phyloP scores from a whole-genome alignment of 192 early-diverging fungal genomes.

The Entomortierella chlamydospora region DNA sequence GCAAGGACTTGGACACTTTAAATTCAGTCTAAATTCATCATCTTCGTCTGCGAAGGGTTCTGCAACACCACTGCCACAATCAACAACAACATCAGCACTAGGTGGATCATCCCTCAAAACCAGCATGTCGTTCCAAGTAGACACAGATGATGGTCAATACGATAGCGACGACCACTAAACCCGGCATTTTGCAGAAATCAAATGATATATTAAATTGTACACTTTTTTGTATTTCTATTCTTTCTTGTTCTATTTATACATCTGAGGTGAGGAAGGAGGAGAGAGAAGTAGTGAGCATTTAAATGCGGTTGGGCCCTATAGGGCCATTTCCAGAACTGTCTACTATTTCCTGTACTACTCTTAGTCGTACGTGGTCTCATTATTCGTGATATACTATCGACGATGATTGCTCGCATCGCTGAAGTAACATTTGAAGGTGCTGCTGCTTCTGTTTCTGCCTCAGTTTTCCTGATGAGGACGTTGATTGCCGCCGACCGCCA shows the following conservation, averaged over 20 bases:
- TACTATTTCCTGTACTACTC: no score
- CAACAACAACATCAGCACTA: background rate
- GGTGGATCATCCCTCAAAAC: constrained; percentile 16
- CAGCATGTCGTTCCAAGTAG: background rate
- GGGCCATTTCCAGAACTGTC: no score
- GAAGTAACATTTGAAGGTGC: constrained; percentile 4
- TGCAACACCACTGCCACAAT: background rate
- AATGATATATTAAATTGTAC: constrained; percentile 2
- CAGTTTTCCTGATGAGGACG: constrained; percentile 1
- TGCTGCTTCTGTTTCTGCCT: constrained; percentile 26
- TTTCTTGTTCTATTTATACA: no score
- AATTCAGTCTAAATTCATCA: background rate
- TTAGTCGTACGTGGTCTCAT: no score
- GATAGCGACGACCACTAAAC: background rate
- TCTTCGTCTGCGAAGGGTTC: background rate
- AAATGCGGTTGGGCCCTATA: no score
- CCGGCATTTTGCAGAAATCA: background rate
- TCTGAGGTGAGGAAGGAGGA: no score
- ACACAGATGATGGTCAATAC: constrained; percentile 1
- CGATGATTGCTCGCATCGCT: constrained; percentile 6
- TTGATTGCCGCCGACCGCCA: background rate
- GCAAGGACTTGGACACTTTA: constrained; percentile 42
- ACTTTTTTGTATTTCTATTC: background rate
- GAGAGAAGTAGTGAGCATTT: no score
- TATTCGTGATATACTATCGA: no score